Base-by-base conservation (phyloP, 495 filamentous ascomycete genomes). In the Massariosphaeria phaeospora region DNA sequence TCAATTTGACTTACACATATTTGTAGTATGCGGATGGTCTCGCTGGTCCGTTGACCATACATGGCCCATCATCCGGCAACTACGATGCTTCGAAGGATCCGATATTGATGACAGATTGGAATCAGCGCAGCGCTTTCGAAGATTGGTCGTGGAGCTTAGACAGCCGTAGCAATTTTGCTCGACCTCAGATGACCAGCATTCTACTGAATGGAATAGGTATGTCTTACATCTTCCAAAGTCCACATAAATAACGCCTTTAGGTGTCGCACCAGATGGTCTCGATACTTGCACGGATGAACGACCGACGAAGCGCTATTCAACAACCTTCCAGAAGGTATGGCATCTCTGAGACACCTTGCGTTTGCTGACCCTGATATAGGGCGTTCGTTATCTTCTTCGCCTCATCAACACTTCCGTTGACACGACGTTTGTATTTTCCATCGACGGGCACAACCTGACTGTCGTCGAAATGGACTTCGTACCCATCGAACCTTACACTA, bases 401-500 rank as follows among this genome's bases (percentile, higher is more conserved):
- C 47, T 70, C 3, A 56, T 70, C 52, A 72, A 72, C 63, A 59
- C 51, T 1, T 49, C 49, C 20, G 55, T 63, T 35, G 55, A 66
- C 60, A 54, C 48, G 18, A 34, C 34, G 33, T 52, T 63, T 42
- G 53, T 55, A 20, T 57, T 66, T 18, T 51, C 52, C 12, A 52
- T 64, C 21, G 63, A 66, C 42, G 40, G 64, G 50, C 69, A 72
- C 55, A 27, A 44, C 2, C 50, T 72, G 33, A 41, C 47, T 8
- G 65, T 72, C 53, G 66, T 72, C 34, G 55, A 64, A 3, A 42
- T 63, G 9, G 69, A 71, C 48, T 67, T 71, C 52, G 57, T 69
- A n/a, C 69, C 70, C 1, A 60, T 70, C 34, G 60, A 63, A 43
- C 69, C 70, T 3, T 67, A 50, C 47, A n/a, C n/a, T n/a, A 46